Base-by-base conservation (phyloP, 768 basidiomycete species). In the Xerocomellus dryophilus region DNA sequence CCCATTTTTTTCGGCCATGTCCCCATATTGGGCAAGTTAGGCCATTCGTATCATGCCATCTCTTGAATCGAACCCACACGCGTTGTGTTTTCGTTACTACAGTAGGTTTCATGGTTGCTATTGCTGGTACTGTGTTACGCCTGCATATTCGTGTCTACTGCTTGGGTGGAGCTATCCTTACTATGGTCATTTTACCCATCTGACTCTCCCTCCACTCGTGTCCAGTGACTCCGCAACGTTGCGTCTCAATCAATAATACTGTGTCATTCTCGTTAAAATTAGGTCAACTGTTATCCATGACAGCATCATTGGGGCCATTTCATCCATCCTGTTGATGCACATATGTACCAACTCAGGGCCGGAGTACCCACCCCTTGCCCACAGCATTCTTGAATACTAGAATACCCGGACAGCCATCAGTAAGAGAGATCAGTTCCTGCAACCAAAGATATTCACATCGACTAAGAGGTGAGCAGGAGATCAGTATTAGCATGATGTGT, bases 1-100 rank as follows among this genome's bases (percentile, higher is more conserved):
- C 63, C 62, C 7, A 66, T n/a, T 81, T 20, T 75, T 76, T 61
- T 76, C 70, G 5, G 56, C 67, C 21, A 70, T n/a, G 80, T 56
- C 82, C 82, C 5, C 80, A 78, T 43, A 58, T 84, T 12, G 79
- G 79, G 43, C 76, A 76, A 53, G 76, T 81, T 17, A 79, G 78
- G 5, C 75, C 72, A 3, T 78, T 81, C 65, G 76, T 29, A 70
- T 71, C 68, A 11, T 60, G 3, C 62, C 5, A 79, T 53, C 67
- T 85, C 25, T 72, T 85, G 34, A 73, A 72, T 47, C 73, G 77
- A 11, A 76, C 74, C 35, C 81, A 84, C 51, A 58, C 71, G n/a
- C 64, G 2, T 23, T 84, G 80, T 54, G 75, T 84, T 49, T 56
- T 69, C 53, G 62, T 81, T 7, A 68, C 82, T 8, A 66, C 71